phyloP scores from a whole-genome alignment of 1,284 basidiomycete genomes.

The Malassezia yamatoensis region DNA sequence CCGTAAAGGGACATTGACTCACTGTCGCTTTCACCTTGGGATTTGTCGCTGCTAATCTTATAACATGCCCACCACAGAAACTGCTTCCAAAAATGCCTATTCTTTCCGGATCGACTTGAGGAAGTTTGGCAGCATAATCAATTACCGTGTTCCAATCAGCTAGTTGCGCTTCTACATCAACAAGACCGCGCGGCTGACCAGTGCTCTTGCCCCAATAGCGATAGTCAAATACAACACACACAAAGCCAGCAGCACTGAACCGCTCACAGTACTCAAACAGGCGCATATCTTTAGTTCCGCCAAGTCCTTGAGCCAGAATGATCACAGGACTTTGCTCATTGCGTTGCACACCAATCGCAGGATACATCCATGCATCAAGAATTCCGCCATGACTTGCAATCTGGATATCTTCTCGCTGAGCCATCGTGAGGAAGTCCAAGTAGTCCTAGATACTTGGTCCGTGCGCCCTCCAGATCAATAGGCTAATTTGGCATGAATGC shows the following conservation, averaged over 20 bases:
- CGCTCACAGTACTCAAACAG: conserved; percentile 22
- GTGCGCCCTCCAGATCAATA: too few relatives aligned
- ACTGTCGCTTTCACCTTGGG: conserved; percentile 25
- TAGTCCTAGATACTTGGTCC: too few relatives aligned
- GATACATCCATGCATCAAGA: conserved; percentile 27
- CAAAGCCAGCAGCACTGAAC: conserved; percentile 25
- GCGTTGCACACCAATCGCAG: neutral
- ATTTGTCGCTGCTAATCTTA: conserved; percentile 25
- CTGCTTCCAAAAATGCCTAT: conserved; percentile 32
- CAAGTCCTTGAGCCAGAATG: conserved; percentile 30
- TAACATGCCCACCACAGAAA: conserved; percentile 37
- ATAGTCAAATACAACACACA: conserved; percentile 35
- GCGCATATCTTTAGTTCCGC: conserved; percentile 27
- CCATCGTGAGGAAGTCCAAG: too few relatives aligned
- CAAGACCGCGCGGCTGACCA: conserved; percentile 25
- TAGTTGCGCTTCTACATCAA: conserved; percentile 23
- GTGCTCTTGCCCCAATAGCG: conserved; percentile 22
- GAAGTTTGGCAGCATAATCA: conserved; percentile 17
- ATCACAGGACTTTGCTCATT: conserved; percentile 16
- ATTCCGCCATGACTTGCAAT: conserved; percentile 18
- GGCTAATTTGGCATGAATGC: too few relatives aligned
- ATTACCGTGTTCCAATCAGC: conserved; percentile 30
- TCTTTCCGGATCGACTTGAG: conserved; percentile 20
- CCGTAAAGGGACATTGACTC: conserved; percentile 38
- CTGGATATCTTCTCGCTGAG: conserved; percentile 19